Conservation (phyloP, 352 stramenopile species). For the Phytophthora hibernalis region DNA sequence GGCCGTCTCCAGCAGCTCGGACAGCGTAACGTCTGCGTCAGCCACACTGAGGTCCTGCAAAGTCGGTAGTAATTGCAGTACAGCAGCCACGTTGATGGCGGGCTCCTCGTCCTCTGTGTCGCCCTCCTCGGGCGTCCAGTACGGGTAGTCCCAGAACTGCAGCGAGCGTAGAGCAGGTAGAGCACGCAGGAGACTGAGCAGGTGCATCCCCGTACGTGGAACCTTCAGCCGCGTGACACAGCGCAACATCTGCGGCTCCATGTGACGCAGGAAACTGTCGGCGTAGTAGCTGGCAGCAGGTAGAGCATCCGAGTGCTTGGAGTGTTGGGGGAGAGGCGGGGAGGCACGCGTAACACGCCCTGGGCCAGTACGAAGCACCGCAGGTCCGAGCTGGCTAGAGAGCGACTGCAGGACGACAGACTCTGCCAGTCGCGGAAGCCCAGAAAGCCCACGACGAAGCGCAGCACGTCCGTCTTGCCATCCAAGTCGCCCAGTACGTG, state of each 20-base stretch:
- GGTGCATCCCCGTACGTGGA: conserved; percentile 48
- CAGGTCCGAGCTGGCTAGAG: conserved; percentile 42
- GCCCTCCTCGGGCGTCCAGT: conserved; percentile 35
- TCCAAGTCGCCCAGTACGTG: conserved; percentile 46
- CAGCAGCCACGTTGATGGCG: conserved; percentile 45
- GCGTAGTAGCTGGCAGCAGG: conserved; percentile 43
- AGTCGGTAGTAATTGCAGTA: conserved; percentile 38
- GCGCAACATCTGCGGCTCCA: conserved; percentile 39
- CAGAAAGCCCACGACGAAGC: conserved; percentile 49
- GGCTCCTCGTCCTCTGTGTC: conserved; percentile 36
- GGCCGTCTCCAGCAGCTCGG: conserved; percentile 27
- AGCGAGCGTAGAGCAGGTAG: conserved; percentile 39
- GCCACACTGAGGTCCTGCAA: conserved; percentile 51
- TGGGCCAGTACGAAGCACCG: conserved; percentile 53
- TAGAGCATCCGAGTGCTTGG: conserved; percentile 14
- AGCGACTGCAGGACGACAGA: conserved; percentile 46
- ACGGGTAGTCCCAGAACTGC: conserved; percentile 55
- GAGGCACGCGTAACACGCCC: conserved; percentile 46
- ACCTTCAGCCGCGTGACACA: conserved; percentile 41
- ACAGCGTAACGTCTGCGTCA: conserved; percentile 39
- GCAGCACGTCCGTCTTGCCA: conserved; percentile 53
- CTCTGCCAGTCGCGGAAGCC: conserved; percentile 45
- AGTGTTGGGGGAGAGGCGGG: conserved; percentile 25
- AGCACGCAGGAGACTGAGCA: conserved; percentile 48
- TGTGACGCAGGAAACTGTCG: conserved; percentile 40